These are phyloP conservation scores for Cornus kousa DNA, from an alignment of 148 eudicot species.

Conservation along the genomic window DNA sequence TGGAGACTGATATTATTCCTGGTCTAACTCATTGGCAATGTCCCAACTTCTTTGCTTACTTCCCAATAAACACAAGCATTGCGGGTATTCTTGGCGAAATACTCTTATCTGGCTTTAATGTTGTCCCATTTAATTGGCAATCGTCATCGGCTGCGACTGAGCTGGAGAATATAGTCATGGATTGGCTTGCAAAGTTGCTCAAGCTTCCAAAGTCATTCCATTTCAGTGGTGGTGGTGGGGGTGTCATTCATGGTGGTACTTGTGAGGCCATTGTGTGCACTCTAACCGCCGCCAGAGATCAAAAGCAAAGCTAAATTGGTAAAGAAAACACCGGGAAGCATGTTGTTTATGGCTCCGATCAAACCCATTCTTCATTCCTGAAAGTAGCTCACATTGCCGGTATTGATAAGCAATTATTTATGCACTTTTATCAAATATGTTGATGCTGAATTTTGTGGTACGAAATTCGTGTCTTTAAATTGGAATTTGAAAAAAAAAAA, in stretches of 20 bases:
- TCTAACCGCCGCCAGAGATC: conserved; percentile 43
- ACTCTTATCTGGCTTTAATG: too few species aligned
- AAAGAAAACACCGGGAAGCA: conserved; percentile 25
- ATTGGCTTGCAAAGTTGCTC: conserved; percentile 44
- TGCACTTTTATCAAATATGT: too few species aligned
- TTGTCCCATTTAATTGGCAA: too few species aligned
- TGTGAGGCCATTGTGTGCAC: conserved; percentile 54
- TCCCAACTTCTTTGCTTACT: too few species aligned
- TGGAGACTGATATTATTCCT: too few species aligned
- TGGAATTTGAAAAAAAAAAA: too few species aligned
- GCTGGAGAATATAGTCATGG: conserved; percentile 46
- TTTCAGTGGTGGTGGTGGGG: conserved; percentile 55
- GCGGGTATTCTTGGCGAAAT: too few species aligned
- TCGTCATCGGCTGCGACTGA: conserved; percentile 55
- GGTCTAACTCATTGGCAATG: too few species aligned
- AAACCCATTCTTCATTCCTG: conserved; percentile 43
- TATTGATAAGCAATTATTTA: too few species aligned
- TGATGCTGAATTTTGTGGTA: too few species aligned
- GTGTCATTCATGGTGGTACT: conserved; percentile 43
- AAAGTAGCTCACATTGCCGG: neutral
- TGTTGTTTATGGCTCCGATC: conserved; percentile 53
- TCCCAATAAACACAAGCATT: too few species aligned
- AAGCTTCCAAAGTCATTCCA: conserved; percentile 36
- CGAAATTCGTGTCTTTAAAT: too few species aligned
- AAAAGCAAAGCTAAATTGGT: conserved; percentile 19